phyloP scores from a whole-genome alignment of 495 filamentous ascomycete genomes.

The Aspergillus saccharolyticus region DNA sequence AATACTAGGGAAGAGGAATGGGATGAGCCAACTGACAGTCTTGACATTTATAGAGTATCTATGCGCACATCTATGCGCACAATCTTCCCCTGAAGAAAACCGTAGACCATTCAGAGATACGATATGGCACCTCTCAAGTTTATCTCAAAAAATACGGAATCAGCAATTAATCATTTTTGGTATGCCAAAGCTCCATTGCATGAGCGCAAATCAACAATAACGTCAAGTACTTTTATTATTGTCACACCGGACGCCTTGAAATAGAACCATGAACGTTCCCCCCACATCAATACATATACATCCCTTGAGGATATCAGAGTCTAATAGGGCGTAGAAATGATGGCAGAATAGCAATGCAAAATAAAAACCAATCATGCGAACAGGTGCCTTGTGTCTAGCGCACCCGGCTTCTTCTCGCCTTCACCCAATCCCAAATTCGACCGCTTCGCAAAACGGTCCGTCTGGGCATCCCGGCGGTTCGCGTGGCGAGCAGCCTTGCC shows the following conservation, averaged over 20 bases:
- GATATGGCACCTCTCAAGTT: no score
- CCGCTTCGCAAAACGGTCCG: constrained; percentile 68
- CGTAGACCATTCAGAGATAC: no score
- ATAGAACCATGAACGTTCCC: constrained; percentile 33
- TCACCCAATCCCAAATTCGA: constrained; percentile 69
- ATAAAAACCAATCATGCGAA: constrained; percentile 57
- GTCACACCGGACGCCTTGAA: constrained; percentile 37
- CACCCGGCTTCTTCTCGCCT: constrained; percentile 58
- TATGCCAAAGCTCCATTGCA: not conserved
- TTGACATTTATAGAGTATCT: not conserved
- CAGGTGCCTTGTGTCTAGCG: constrained; percentile 72
- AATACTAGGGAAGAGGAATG: not conserved
- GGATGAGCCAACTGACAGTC: not conserved
- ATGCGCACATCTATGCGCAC: no score
- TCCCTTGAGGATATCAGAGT: constrained; percentile 34
- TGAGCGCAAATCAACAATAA: not conserved
- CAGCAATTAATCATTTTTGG: no score
- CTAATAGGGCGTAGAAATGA: constrained; percentile 22
- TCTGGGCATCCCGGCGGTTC: constrained; percentile 61
- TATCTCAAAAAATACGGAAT: no score
- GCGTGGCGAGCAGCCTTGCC: constrained; percentile 72
- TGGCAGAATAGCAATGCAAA: constrained; percentile 21
- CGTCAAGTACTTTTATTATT: constrained; percentile 17
- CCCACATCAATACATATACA: constrained; percentile 40
- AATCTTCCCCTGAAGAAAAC: no score